phyloP scores from a whole-genome alignment of 2,329 filamentous ascomycete species.

The Ophiocordyceps camponoti-leonardi region DNA sequence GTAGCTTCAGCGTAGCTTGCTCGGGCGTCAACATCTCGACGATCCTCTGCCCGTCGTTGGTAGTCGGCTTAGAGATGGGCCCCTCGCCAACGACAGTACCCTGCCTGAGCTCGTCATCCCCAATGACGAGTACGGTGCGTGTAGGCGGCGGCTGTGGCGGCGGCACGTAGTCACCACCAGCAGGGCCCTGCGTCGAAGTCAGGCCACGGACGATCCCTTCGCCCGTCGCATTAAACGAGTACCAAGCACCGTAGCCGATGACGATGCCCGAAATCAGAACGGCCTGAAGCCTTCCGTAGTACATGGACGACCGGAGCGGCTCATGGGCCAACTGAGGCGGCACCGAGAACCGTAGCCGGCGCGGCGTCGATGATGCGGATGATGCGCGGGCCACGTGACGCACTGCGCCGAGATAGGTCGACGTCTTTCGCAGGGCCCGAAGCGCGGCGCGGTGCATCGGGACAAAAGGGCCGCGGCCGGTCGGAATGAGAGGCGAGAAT shows the following conservation, averaged over 20 bases:
- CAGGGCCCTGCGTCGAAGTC: slow-evolving; percentile 18
- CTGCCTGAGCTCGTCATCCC: slow-evolving; percentile 79
- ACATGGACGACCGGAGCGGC: slow-evolving; percentile 55
- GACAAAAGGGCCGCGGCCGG: slow-evolving; percentile 2
- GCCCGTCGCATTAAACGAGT: slow-evolving; percentile 33
- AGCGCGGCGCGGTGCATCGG: slow-evolving; percentile 61
- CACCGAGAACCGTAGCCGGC: slow-evolving; percentile 21
- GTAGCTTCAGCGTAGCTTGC: slow-evolving; percentile 77
- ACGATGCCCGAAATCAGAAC: slow-evolving; percentile 49
- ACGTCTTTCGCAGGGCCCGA: slow-evolving; percentile 50
- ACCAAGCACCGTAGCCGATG: slow-evolving; percentile 63
- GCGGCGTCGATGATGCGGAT: slow-evolving; percentile 6
- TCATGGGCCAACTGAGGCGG: slow-evolving; percentile 22
- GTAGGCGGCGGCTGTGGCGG: too few relatives aligned
- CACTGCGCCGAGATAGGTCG: slow-evolving; percentile 45
- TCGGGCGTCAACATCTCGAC: slow-evolving; percentile 94
- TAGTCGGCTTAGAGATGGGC: slow-evolving; percentile 74
- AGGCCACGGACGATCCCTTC: slow-evolving; percentile 22
- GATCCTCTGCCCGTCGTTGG: slow-evolving; percentile 69
- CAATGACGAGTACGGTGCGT: slow-evolving; percentile 66
- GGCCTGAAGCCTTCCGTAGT: slow-evolving; percentile 48
- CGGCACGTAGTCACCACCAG: slow-evolving; percentile 12
- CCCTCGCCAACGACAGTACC: slow-evolving; percentile 71
- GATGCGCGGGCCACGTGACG: slow-evolving; percentile 34
- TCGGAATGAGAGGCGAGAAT: neutral